Evolutionary conservation across 768 basidiomycete genomes (phyloP), one percentile per base, ranked within the genome.

Genomic region (Mycena vitilis): DNA sequence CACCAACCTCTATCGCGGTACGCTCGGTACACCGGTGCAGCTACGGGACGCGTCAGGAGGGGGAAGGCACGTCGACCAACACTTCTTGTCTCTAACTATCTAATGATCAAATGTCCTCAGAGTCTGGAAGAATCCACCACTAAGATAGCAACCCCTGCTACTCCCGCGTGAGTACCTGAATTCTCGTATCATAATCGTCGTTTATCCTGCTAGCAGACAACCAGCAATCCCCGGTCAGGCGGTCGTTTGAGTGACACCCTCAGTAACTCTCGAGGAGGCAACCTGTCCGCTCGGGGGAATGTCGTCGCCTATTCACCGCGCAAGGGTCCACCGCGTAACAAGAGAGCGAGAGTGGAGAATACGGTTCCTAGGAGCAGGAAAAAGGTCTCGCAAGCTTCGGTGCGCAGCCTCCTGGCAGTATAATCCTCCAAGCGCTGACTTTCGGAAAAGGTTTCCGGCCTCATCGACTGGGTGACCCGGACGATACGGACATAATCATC

Each of bases 21-120:
- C 53, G 18, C 38, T 30, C 4, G 53, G 53, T 22, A 38, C 53
- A 23, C 49, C 67, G 9, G 1, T 30, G 37, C 63, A 40, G 13
- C 4, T 18, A 12, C 62, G 68, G 34, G 68, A 69, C 68, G 68
- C 68, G 68, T 69, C 66, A 16, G 48, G 60, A 59, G n/a, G 12
- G 44, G 0, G 1, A 22, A 51, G 54, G 55, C 57, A 63, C 23
- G 67, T 60, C 44, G 38, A 42, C 45, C 44, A 18, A 30, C 49
- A 22, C 36, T 40, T 4, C 30, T 30, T 18, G 5, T 30, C 30
- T 30, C 30, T 48, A 42, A 36, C 38, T 20, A 30, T 40, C 18
- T n/a, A 18, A 9, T 20, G 18, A 59, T 48, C 48, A 20, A 51
- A 7, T 34, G 56, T 7, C 52, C 2, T 15, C 10, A 13, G 36